Evolutionary conservation across 306 rosid genomes (phyloP).

Genomic region (Cajanus cajan): DNA sequence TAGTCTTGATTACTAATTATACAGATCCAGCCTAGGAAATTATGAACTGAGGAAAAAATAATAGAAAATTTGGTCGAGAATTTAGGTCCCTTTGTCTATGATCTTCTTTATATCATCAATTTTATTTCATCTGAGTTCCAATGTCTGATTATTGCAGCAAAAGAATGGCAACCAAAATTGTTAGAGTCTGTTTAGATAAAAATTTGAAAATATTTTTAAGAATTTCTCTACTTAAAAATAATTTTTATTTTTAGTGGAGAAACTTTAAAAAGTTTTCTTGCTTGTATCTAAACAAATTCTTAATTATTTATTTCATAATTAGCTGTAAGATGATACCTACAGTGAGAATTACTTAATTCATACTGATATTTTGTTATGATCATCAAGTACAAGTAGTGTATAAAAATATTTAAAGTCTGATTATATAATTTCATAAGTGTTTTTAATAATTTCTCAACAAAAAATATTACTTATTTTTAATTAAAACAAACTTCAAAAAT

Average conservation of each 20-base stretch:
- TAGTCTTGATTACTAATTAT: conserved; percentile 6
- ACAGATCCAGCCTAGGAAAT: conserved; percentile 3
- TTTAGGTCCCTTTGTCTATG: conserved; percentile 4
- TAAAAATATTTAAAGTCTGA: conserved; percentile 8
- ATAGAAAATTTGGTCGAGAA: not conserved
- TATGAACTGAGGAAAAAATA: not conserved
- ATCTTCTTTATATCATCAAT: not conserved
- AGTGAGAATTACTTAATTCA: not conserved
- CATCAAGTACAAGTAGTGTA: conserved; percentile 2
- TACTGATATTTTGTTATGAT: not conserved
- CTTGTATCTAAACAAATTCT: too few species aligned
- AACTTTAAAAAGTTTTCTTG: too few species aligned
- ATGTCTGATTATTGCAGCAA: not conserved
- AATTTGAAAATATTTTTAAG: too few species aligned
- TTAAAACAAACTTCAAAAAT: too few species aligned
- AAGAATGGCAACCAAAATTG: not conserved
- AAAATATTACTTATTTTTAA: too few species aligned
- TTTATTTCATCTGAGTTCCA: not conserved
- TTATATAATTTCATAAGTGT: too few species aligned
- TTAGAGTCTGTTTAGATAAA: too few species aligned
- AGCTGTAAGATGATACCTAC: not conserved
- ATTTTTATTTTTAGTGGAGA: too few species aligned
- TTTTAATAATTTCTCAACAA: too few species aligned
- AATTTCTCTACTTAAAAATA: too few species aligned
- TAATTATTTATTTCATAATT: not conserved